Base-by-base conservation (phyloP, 805 yeast genomes). In the Ogataea kodamae region DNA sequence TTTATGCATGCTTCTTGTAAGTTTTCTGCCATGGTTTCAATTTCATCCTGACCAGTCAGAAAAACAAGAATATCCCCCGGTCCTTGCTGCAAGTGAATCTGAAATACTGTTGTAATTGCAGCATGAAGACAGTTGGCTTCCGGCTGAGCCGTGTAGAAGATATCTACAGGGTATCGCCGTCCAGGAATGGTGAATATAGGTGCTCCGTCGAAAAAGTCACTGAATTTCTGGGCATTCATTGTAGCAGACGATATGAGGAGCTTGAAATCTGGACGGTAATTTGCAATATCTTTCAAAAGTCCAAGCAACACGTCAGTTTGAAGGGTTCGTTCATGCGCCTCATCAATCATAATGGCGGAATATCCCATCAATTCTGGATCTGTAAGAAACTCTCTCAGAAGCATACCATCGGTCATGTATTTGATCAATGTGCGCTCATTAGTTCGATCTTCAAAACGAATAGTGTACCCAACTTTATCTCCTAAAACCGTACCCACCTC, bases 321-420 rank as follows among this genome's bases (percentile, higher is more conserved):
- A 24, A 90, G 65, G 0, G 97, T 92, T 38, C 98, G 70, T 56
- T 92, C 98, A 55, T 92, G 98, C 0, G 98, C 98, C 59, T 90
- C 98, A 61, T 90, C 98, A 29, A 90, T 80, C 82, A 90, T 88
- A 36, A 90, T 68, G 1, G 84, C 95, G 2, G 92, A 75, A 53
- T 89, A 90, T 2, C 61, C 63, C 1, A 68, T 59, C 24, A 89
- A 59, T 25, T 74, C 74, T 0, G 94, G 85, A 54, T 89, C 97
- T 1, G 72, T 65, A 20, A 89, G 61, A 45, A 86, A 81, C 59
- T 92, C 98, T 39, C 96, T 63, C 20, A 89, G 65, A 13, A 92
- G 67, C 87, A 88, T 85, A 70, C 98, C 98, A 58, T 92, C 98
- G 0, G 98, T 92, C 75, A 89, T 74, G 59, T 92, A 92, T 62